Evolutionary conservation across 2,329 filamentous ascomycete species (phyloP).

Genomic region (Curvularia sp.): DNA sequence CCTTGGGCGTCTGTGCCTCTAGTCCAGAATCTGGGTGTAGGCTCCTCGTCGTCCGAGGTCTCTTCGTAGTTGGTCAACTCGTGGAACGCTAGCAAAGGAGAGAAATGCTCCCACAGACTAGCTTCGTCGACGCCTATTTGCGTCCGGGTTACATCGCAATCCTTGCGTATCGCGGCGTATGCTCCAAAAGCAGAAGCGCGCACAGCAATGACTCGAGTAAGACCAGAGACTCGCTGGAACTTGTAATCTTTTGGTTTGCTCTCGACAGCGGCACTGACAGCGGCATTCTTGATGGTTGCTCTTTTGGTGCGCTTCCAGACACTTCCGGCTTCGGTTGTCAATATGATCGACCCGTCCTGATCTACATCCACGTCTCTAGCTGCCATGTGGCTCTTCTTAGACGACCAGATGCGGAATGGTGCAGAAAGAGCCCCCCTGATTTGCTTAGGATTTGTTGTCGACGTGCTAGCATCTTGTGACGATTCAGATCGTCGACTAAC

Average conservation of each 20-base stretch:
- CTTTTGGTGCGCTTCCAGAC: slow-evolving; percentile 91
- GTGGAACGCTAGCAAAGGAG: slow-evolving; percentile 71
- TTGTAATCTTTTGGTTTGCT: slow-evolving; percentile 87
- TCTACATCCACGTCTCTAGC: slow-evolving; percentile 87
- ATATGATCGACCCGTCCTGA: slow-evolving; percentile 91
- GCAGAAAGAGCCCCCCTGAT: slow-evolving; percentile 81
- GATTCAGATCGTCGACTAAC: slow-evolving; percentile 73
- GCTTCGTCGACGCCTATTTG: slow-evolving; percentile 71
- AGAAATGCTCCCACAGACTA: slow-evolving; percentile 76
- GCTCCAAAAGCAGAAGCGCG: slow-evolving; percentile 89
- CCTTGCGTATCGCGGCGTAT: slow-evolving; percentile 84
- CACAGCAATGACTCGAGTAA: slow-evolving; percentile 84
- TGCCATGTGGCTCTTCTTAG: slow-evolving; percentile 82
- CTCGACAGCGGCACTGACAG: slow-evolving; percentile 57
- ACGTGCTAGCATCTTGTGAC: slow-evolving; percentile 64
- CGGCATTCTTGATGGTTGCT: slow-evolving; percentile 76
- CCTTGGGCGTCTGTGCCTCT: slow-evolving; percentile 56
- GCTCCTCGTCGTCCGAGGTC: slow-evolving; percentile 54
- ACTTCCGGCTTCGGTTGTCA: slow-evolving; percentile 89
- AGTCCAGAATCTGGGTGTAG: slow-evolving; percentile 58
- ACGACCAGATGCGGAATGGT: slow-evolving; percentile 86
- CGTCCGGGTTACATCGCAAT: slow-evolving; percentile 79
- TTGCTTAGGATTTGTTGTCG: slow-evolving; percentile 91
- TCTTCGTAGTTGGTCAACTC: slow-evolving; percentile 59
- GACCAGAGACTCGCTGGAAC: slow-evolving; percentile 85